Evolutionary conservation across 1,139 yeast genomes (phyloP), one percentile per base, ranked within the genome.

Genomic region (Magnusiomyces fungicola): DNA sequence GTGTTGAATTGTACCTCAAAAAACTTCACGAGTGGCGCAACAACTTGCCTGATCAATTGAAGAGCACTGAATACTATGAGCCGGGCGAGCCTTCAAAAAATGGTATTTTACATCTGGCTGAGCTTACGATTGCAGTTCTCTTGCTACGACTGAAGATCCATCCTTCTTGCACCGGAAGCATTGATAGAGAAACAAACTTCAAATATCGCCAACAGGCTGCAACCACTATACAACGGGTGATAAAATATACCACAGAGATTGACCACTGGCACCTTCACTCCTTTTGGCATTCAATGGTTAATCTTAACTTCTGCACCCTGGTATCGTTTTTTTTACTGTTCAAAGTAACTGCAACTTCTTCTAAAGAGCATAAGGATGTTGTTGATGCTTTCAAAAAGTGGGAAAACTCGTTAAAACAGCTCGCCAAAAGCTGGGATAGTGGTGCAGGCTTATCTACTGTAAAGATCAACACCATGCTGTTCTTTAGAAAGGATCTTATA

Each of bases 221-320:
- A 1, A 65, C 58, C 29, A 56, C 64, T 9, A 65, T 67, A 12
- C 63, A 63, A 40, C 49, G 63, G 12, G 60, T 67, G 33, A 54
- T 66, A 45, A 55, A 54, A 34, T 67, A 65, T 53, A 65, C 68
- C 1, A 52, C 64, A 10, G 68, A 61, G 24, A 66, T 67, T 48
- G 62, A 67, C 16, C 70, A 67, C 48, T 56, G 67, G 23, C 70
- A 67, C 50, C 50, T 66, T 32, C 67, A 65, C 52, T 69, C 70
- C 5, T 67, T 65, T 48, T 67, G 71, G 71, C 62, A 66, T 36
- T 58, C 69, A 5, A 57, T 65, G 39, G 60, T 67, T 19, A 56
- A 67, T 16, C 60, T 66, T 12, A 58, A 59, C 52, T 63, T 67
- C 40, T 63, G 69, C 3, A 62, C 64, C 10, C 51, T 67, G 22